Conservation (phyloP, 768 basidiomycete genomes). For the Bullera alba region DNA sequence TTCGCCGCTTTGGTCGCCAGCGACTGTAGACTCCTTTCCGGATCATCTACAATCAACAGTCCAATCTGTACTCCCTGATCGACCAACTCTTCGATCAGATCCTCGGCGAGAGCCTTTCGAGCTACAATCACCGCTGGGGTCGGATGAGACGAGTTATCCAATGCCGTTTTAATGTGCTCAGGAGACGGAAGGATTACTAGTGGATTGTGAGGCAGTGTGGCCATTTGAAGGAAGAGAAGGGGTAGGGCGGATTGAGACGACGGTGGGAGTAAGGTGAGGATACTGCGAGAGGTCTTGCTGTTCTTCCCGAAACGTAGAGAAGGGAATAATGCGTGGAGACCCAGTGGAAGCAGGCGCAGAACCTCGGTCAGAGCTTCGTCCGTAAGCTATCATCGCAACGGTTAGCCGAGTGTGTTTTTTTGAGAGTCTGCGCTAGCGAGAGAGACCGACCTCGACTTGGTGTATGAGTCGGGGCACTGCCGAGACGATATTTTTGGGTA, state of each 20-base stretch:
- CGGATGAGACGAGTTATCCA: constrained; percentile 20
- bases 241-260: constrained; percentile 46
- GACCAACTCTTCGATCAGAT: constrained; percentile 61
- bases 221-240: constrained; percentile 42
- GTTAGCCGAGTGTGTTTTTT: background rate
- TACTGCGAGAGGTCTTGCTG: constrained; percentile 56
- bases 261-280: constrained; percentile 58
- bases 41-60: constrained; percentile 65
- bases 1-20: constrained; percentile 53
- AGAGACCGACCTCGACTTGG: constrained; percentile 21
- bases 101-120: constrained; percentile 15
- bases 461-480: constrained; percentile 24
- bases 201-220: constrained; percentile 15
- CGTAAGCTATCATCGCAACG: constrained; percentile 48
- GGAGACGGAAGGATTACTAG: constrained; percentile 54
- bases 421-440: too few relatives aligned
- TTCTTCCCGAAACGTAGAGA: constrained; percentile 56
- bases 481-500: constrained; percentile 2
- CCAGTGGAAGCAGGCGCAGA: constrained; percentile 19
- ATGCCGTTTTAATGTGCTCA: constrained; percentile 55
- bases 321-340: constrained; percentile 61
- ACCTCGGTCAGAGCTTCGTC: constrained; percentile 24
- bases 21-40: constrained; percentile 49
- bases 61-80: constrained; percentile 52
- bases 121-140: constrained; percentile 24